Conservation (phyloP, 225 moss, liverwort and hornwort genomes). For the Polytrichum commune region DNA sequence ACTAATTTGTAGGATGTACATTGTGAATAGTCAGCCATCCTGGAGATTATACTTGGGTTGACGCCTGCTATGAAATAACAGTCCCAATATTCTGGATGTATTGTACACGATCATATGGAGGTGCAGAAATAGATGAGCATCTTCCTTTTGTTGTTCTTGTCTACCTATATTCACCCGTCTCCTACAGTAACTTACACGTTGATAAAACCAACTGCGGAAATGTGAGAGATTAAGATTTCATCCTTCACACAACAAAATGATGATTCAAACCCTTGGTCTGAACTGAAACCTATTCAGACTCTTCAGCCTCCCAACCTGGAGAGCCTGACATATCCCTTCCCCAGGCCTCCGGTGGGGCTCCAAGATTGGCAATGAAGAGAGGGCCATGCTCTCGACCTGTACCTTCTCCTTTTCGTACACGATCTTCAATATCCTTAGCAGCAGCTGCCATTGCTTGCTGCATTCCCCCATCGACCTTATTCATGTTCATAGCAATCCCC, state of each 20-base stretch:
- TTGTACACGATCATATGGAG: neutral
- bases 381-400: conserved; percentile 82
- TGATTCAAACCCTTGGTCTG: conserved; percentile 8
- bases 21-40: neutral
- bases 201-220: conserved; percentile 13
- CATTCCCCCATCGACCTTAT: conserved; percentile 74
- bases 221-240: conserved; percentile 8
- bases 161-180: conserved; percentile 22
- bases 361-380: conserved; percentile 94
- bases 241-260: conserved; percentile 17
- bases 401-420: conserved; percentile 91
- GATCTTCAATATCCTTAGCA: conserved; percentile 95
- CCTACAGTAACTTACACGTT: conserved; percentile 10
- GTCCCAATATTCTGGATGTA: conserved; percentile 1
- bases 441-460: conserved; percentile 96
- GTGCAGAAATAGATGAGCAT: neutral
- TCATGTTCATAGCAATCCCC: conserved; percentile 95
- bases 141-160: conserved; percentile 1
- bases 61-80: neutral
- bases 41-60: neutral
- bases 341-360: conserved; percentile 78
- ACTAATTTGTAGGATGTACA: too few relatives aligned
- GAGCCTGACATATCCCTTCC: conserved; percentile 58
- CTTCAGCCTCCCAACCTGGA: conserved; percentile 70
- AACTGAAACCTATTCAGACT: conserved; percentile 36